Percentiles rank a stretch among this genome's conserved stretches.
Evolutionary conservation across 2,329 filamentous ascomycete species (phyloP).

Genomic region (Alternaria conjuncta): DNA sequence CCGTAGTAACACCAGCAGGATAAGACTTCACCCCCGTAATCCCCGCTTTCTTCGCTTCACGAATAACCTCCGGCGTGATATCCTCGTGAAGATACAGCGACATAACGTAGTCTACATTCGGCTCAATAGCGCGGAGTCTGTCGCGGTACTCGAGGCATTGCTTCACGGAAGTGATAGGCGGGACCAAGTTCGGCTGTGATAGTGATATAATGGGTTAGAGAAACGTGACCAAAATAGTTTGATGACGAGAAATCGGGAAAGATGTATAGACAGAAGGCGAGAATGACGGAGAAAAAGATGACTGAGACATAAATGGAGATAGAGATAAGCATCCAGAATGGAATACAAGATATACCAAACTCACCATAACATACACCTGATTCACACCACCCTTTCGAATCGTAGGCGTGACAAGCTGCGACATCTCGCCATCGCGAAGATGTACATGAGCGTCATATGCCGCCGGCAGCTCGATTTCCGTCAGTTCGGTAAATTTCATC

Average conservation of each 20-base stretch:
- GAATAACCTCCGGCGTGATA: conserved; percentile 63
- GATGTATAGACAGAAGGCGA: too few species aligned
- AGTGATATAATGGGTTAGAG: not conserved
- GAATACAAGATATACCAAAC: conserved; percentile 9
- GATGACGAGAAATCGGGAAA: not conserved
- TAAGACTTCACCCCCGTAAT: conserved; percentile 78
- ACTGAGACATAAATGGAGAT: too few species aligned
- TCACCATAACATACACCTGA: conserved; percentile 62
- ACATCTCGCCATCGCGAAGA: conserved; percentile 60
- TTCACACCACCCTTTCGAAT: conserved; percentile 60
- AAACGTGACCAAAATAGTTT: not conserved
- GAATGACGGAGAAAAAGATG: too few species aligned
- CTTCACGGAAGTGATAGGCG: conserved; percentile 57
- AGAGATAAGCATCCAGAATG: too few species aligned
- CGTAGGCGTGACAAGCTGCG: conserved; percentile 57
- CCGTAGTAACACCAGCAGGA: conserved; percentile 54
- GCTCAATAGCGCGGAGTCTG: conserved; percentile 53
- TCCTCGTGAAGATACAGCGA: conserved; percentile 58
- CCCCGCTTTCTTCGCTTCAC: conserved; percentile 73
- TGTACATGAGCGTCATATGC: conserved; percentile 61
- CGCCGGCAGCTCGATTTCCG: conserved; percentile 55
- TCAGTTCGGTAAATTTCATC: conserved; percentile 51
- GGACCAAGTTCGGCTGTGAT: conserved; percentile 57
- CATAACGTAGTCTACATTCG: conserved; percentile 59
- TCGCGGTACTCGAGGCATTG: conserved; percentile 56